These are phyloP conservation scores for Podospora pseudocomata DNA, from an alignment of 495 filamentous ascomycete genomes.

Conservation along the genomic window DNA sequence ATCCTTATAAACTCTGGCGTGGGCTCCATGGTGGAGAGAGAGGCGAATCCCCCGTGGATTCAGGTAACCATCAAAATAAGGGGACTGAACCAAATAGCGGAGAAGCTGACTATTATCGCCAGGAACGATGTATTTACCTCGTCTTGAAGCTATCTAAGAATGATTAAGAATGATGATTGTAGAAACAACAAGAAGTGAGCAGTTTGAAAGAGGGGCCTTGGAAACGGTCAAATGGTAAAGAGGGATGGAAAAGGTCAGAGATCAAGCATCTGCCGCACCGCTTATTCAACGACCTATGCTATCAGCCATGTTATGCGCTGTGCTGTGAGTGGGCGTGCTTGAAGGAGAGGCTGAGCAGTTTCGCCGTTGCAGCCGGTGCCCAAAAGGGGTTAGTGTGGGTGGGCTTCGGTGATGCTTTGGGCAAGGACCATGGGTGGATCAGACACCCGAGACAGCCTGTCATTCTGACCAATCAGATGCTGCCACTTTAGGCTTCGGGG, in stretches of 20 bases:
- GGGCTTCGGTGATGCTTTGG: conserved; percentile 30
- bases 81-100: not conserved
- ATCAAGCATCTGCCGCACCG: not conserved
- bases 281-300: not conserved
- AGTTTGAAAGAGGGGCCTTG: not conserved
- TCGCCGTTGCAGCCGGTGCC: conserved; percentile 26
- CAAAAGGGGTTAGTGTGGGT: conserved; percentile 28
- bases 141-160: not conserved
- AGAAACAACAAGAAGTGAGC: not conserved
- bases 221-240: not conserved
- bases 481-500: not conserved
- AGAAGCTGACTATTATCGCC: not conserved
- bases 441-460: not conserved
- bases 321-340: conserved; percentile 2
- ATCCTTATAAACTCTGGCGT: conserved; percentile 41
- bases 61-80: not conserved
- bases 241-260: not conserved
- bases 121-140: not conserved
- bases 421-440: conserved; percentile 10
- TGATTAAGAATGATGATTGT: not conserved
- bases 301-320: not conserved
- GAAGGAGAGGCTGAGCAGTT: conserved; percentile 16
- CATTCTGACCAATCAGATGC: conserved; percentile 13
- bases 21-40: conserved; percentile 25
- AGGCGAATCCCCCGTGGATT: not conserved